Percentiles rank a stretch among this genome's conserved stretches.
These are phyloP conservation scores for Carex kokanica DNA, from an alignment of 176 grass and related monocot species.

Conservation along the genomic window DNA sequence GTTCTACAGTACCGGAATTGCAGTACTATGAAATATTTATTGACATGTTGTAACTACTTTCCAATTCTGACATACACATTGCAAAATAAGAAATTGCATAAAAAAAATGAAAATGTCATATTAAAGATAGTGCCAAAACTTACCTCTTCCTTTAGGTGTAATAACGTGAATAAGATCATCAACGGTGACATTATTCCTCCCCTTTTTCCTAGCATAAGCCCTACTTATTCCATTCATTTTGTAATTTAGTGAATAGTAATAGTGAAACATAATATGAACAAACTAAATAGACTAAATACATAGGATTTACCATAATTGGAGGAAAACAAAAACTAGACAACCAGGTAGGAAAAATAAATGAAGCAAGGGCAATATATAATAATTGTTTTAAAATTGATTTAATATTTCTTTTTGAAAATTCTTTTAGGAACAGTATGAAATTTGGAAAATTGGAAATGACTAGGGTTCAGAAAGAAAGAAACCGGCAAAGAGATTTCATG, in stretches of 20 bases:
- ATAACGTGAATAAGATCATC: slow-evolving; percentile 97
- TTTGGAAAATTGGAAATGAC: not conserved
- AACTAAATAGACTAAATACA: slow-evolving; percentile 3
- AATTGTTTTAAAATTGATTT: not conserved
- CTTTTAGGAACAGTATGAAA: not conserved
- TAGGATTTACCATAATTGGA: not conserved
- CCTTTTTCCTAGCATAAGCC: slow-evolving; percentile 90
- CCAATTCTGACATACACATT: not conserved
- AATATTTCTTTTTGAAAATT: not conserved
- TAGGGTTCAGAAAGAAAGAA: slow-evolving; percentile 31
- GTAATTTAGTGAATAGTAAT: slow-evolving; percentile 3
- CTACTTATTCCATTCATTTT: slow-evolving; percentile 36
- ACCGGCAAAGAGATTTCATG: slow-evolving; percentile 99
- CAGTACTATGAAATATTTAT: not conserved
- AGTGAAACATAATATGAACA: not conserved
- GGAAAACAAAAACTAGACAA: not conserved
- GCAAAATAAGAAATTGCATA: not conserved
- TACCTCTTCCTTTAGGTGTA: slow-evolving; percentile 93
- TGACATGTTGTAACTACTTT: not conserved
- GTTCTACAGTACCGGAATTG: not conserved
- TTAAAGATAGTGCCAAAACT: slow-evolving; percentile 9
- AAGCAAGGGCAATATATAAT: not conserved
- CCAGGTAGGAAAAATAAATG: not conserved
- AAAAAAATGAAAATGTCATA: slow-evolving; percentile 3
- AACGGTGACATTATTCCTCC: slow-evolving; percentile 94